These are phyloP conservation scores for Hyaloperonospora brassicae DNA, from an alignment of 352 stramenopile species.

Conservation along the genomic window DNA sequence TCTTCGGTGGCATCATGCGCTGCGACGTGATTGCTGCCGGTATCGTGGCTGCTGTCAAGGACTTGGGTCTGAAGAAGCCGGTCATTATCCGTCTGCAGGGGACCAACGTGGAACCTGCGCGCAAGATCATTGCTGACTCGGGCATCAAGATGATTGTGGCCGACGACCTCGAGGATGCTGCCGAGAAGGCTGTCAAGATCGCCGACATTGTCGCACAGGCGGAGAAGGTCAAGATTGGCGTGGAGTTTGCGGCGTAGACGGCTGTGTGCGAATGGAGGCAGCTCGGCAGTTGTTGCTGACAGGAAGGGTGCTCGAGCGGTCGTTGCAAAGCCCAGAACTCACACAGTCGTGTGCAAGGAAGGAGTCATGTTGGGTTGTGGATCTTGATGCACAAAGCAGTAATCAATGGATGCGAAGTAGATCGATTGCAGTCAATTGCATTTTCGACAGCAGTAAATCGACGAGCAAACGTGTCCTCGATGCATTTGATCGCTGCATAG, in stretches of 20 bases:
- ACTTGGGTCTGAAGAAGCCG: conserved; percentile 95
- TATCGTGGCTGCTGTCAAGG: conserved; percentile 94
- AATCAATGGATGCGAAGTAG: neutral
- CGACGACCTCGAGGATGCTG: conserved; percentile 93
- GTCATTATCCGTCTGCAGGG: conserved; percentile 97
- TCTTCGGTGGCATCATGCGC: conserved; percentile 99
- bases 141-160: conserved; percentile 92
- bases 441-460: too few relatives aligned
- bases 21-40: conserved; percentile 95
- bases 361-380: too few relatives aligned
- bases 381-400: neutral
- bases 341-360: conserved; percentile 24
- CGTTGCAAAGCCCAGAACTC: conserved; percentile 20
- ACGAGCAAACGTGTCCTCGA: too few relatives aligned
- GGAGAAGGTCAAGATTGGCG: conserved; percentile 60
- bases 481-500: too few relatives aligned
- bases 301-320: conserved; percentile 25
- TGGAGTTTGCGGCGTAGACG: conserved; percentile 59
- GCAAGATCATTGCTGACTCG: conserved; percentile 89
- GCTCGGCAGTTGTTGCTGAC: conserved; percentile 19
- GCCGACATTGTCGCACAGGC: conserved; percentile 75
- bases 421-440: too few relatives aligned
- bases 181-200: conserved; percentile 91
- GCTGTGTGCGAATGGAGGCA: conserved; percentile 10
- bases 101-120: conserved; percentile 94